Evolutionary conservation across 2,329 filamentous ascomycete genomes (phyloP), one percentile per base, ranked within the genome.

Genomic region (Hypoxylon sp.): DNA sequence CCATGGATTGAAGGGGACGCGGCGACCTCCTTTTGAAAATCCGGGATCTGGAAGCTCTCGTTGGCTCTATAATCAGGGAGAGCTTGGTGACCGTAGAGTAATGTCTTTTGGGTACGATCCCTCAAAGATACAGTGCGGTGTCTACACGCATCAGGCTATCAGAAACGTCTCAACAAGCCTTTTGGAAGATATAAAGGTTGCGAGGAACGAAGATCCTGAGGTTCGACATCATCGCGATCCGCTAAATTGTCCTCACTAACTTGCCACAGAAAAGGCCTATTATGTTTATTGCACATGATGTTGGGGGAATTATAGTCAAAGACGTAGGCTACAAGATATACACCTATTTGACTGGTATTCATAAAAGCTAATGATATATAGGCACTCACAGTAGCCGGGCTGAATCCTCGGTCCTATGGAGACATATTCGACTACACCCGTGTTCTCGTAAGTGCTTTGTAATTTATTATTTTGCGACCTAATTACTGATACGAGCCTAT

Each of bases 201-300:
- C 29, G 22, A 58, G 54, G 17, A 17, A 17, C 5, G 44, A 35
- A 35, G 10, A 29, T 13, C 19, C 11, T 13, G 24, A 58, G 29
- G 42, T 58, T 35, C n/a, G 44, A 6, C 10, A 10, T n/a, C 11
- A 44, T 17, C 11, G 0, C 26, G 8, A 22, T 9, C n/a, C 17
- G 3, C 11, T 47, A 19, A 17, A 51, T 17, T 22, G 33, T n/a
- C 31, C 14, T 52, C 19, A 24, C 33, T 61, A 29, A 66, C 24
- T 44, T 13, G n/a, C 39, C 19, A 9, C 42, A 61, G 51, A 50
- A 66, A 26, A 46, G 58, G 9, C 5, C 57, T 22, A 66, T 66
- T 22, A 35, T 66, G 42, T 61, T 66, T 26, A 22, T 66, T n/a
- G 63, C 63, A 47, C 58, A 61, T 14, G 63, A 66, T n/a, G 46